These are phyloP conservation scores for Vaucheria bursata DNA, from an alignment of 352 stramenopile species.

Conservation along the genomic window DNA sequence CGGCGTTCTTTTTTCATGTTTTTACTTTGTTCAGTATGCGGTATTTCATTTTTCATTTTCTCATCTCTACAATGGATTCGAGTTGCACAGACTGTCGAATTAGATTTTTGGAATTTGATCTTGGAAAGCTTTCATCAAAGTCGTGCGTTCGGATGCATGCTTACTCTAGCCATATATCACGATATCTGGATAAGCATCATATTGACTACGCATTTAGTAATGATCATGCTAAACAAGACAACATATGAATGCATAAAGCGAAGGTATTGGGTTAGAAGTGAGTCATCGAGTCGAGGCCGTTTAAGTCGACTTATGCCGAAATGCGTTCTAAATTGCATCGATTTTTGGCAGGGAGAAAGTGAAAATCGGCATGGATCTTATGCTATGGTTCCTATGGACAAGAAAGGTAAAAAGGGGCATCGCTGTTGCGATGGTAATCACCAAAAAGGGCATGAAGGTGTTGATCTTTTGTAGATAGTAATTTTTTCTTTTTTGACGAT, in stretches of 20 bases:
- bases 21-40: conserved; percentile 34
- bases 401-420: no score
- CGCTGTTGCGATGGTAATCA: no score
- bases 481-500: no score
- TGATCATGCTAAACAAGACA: conserved; percentile 33
- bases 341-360: no score
- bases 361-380: no score
- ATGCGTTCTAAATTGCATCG: no score
- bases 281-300: no score
- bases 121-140: neutral
- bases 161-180: conserved; percentile 20
- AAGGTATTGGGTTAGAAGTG: conserved; percentile 32
- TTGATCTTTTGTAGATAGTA: no score
- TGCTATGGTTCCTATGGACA: no score
- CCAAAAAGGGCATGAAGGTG: no score
- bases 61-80: neutral
- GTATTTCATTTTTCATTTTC: neutral
- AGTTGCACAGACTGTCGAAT: neutral
- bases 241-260: conserved; percentile 47
- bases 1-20: conserved; percentile 46
- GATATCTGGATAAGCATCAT: conserved; percentile 34
- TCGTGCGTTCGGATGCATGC: neutral
- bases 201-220: conserved; percentile 23
- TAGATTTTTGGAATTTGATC: neutral
- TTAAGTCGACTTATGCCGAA: no score